Conservation (phyloP, 768 basidiomycete genomes). For the Dioszegia aurantiaca region DNA sequence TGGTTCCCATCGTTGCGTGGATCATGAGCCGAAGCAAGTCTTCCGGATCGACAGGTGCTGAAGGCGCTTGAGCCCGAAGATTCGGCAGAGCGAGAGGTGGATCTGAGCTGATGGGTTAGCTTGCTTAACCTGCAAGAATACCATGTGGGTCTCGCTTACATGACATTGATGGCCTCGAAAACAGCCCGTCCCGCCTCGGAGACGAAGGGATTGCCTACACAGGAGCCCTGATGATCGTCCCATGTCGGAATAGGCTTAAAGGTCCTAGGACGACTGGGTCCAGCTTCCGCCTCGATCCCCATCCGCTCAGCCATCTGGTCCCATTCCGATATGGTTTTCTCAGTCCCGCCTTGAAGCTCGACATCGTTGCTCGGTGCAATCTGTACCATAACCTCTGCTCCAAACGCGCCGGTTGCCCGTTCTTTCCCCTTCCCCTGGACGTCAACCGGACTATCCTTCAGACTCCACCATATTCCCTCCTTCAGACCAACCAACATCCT, state of each 20-base stretch:
- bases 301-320: constrained; percentile 3
- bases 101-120: constrained; percentile 1
- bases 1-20: constrained; percentile 34
- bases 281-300: constrained; percentile 14
- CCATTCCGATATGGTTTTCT: not conserved
- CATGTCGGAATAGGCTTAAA: constrained; percentile 24
- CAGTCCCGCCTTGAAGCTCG: not conserved
- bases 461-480: constrained; percentile 6
- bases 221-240: constrained; percentile 13
- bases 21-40: constrained; percentile 26
- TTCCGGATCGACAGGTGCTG: constrained; percentile 15
- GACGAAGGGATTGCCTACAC: constrained; percentile 6
- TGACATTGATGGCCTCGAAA: constrained; percentile 22
- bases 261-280: constrained; percentile 10
- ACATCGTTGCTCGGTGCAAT: not conserved
- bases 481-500: constrained; percentile 26
- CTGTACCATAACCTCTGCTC: too few relatives aligned
- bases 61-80: not conserved
- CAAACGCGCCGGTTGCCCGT: too few relatives aligned
- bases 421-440: not conserved
- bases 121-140: not conserved
- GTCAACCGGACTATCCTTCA: not conserved
- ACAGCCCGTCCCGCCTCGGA: constrained; percentile 10
- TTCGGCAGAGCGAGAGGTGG: constrained; percentile 1
- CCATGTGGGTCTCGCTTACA: constrained; percentile 8